Evolutionary conservation across 495 filamentous ascomycete species (phyloP).

Genomic region (Podospora anserina): DNA sequence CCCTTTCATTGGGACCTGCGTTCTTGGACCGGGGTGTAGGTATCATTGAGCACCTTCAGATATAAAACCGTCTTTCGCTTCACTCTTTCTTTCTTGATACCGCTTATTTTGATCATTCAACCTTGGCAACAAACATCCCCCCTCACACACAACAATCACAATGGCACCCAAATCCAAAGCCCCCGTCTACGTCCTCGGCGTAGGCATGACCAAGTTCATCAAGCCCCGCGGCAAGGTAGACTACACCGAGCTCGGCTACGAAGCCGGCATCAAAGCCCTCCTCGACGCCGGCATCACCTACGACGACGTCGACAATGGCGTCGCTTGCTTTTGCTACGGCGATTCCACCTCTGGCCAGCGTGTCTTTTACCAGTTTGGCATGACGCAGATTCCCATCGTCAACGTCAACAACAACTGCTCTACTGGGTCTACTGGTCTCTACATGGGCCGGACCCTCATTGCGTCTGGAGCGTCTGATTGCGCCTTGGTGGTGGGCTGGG

Average conservation of each 20-base stretch:
- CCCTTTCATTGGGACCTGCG: not conserved
- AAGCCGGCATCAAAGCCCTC: conserved; percentile 93
- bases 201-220: conserved; percentile 99
- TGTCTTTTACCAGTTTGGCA: conserved; percentile 98
- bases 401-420: conserved; percentile 99
- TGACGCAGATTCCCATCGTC: conserved; percentile 92
- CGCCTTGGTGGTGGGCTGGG: conserved; percentile 88
- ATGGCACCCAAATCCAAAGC: conserved; percentile 48
- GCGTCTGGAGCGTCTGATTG: conserved; percentile 77
- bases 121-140: not conserved
- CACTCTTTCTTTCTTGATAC: not conserved
- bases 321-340: conserved; percentile 98
- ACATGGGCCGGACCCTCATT: conserved; percentile 79
- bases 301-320: conserved; percentile 90
- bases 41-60: not conserved
- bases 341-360: conserved; percentile 94
- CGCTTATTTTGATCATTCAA: not conserved
- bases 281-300: conserved; percentile 94
- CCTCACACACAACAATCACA: not conserved
- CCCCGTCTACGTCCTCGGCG: conserved; percentile 80
- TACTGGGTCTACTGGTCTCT: conserved; percentile 83
- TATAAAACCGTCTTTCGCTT: conserved; percentile 3
- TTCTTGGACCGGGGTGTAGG: not conserved
- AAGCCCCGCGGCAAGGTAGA: conserved; percentile 92
- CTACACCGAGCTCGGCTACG: conserved; percentile 87